A percentile compares a stretch with the other conserved stretches of the same genome.
Evolutionary conservation across 169 alveolate genomes (phyloP).

Genomic region (Blepharisma undulans): DNA sequence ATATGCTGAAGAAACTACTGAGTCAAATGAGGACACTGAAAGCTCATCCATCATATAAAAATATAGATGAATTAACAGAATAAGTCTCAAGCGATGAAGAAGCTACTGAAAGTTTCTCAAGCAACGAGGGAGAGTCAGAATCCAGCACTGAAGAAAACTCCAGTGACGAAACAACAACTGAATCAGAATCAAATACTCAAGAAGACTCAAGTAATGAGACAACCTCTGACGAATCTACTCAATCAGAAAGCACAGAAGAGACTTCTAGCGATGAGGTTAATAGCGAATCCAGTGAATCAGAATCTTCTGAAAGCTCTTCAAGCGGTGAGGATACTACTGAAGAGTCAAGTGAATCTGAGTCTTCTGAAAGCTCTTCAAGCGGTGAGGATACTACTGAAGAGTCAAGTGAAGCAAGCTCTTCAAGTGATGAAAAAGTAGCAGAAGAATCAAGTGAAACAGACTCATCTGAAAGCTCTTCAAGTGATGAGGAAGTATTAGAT

Average conservation of each 20-base stretch:
- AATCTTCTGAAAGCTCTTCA: not conserved
- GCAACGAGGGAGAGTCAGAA: not conserved
- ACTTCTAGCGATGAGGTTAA: no score
- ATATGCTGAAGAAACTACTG: not conserved
- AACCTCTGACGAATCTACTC: not conserved
- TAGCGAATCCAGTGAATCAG: not conserved
- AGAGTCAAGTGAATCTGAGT: not conserved
- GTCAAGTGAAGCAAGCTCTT: not conserved
- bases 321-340: not conserved
- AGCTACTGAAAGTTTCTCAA: not conserved
- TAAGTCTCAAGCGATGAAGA: no score
- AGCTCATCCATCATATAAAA: no score
- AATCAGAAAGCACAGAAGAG: not conserved
- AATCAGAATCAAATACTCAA: not conserved
- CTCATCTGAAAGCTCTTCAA: not conserved
- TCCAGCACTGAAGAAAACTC: not conserved
- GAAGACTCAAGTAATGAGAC: not conserved
- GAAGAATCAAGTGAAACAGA: no score
- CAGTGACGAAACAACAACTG: not conserved
- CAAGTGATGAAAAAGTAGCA: no score
- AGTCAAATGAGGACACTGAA: not conserved
- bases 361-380: not conserved
- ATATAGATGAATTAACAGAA: no score
- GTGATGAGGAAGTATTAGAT: no score
- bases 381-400: no score